Evolutionary conservation across 2,329 filamentous ascomycete species (phyloP).

Genomic region (Colletotrichum tamarilloi): DNA sequence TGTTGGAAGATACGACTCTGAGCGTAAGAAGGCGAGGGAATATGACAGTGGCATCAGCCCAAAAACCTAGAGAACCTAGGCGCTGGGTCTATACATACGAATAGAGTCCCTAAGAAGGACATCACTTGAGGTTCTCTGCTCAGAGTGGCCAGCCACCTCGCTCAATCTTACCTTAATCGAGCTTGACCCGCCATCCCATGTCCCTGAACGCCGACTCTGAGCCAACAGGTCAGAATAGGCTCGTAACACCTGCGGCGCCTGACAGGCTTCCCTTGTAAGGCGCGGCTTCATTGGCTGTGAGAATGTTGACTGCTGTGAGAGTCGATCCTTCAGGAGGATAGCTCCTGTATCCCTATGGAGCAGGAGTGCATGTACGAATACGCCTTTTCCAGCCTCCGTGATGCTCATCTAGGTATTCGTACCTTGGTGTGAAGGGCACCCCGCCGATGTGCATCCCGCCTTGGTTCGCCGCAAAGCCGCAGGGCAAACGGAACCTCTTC

Average conservation of each 20-base stretch:
- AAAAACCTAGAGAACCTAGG: not conserved
- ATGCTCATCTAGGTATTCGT: not conserved
- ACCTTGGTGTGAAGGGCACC: not conserved
- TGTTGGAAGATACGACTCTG: not conserved
- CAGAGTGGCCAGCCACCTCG: constrained; percentile 2
- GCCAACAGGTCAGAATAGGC: not conserved
- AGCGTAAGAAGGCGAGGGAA: not conserved
- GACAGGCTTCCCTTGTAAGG: not conserved
- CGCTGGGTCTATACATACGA: not conserved
- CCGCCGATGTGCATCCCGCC: not conserved
- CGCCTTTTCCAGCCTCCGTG: constrained; percentile 1
- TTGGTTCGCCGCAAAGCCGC: constrained; percentile 8
- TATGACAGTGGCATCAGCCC: constrained; percentile 8
- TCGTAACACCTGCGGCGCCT: not conserved
- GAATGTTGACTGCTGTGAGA: too few relatives aligned
- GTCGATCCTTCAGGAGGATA: constrained; percentile 14
- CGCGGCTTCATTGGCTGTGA: not conserved
- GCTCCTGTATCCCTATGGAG: too few relatives aligned
- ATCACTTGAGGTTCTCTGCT: too few relatives aligned
- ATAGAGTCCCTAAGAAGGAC: not conserved
- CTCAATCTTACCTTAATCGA: constrained; percentile 24
- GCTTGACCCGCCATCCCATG: constrained; percentile 24
- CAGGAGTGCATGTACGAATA: not conserved
- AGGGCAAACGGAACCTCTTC: constrained; percentile 4
- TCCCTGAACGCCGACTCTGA: not conserved